Percentiles rank a stretch among this genome's conserved stretches.
Evolutionary conservation across 805 yeast species (phyloP).

Genomic region (Nakazawaea peltata): DNA sequence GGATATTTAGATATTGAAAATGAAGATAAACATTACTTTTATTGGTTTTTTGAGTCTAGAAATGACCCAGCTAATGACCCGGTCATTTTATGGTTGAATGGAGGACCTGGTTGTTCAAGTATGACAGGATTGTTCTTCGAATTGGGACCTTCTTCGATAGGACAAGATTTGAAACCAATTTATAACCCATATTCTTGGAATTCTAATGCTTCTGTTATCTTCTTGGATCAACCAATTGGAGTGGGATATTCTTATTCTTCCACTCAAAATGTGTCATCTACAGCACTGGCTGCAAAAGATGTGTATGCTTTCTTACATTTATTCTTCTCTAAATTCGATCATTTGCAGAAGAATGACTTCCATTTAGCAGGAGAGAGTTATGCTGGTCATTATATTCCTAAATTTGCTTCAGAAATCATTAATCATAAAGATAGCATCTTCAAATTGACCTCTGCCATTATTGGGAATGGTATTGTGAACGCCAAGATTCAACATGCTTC

Average conservation of each 20-base stretch:
- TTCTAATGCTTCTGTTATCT: conserved; percentile 74
- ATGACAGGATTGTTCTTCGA: conserved; percentile 82
- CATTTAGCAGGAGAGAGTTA: conserved; percentile 93
- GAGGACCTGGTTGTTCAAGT: conserved; percentile 94
- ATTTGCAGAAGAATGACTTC: conserved; percentile 47
- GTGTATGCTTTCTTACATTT: conserved; percentile 72
- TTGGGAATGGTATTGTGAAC: conserved; percentile 90
- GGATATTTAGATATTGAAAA: conserved; percentile 84
- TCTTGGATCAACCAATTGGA: conserved; percentile 83
- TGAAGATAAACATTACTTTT: conserved; percentile 81
- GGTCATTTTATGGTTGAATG: conserved; percentile 81
- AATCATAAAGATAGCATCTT: conserved; percentile 47
- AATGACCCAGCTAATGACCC: conserved; percentile 82
- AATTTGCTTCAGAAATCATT: conserved; percentile 73
- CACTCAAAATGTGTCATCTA: conserved; percentile 50
- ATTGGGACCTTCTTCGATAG: conserved; percentile 75
- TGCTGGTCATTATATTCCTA: conserved; percentile 93
- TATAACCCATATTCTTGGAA: conserved; percentile 81
- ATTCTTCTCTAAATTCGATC: conserved; percentile 66
- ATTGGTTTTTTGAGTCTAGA: conserved; percentile 80
- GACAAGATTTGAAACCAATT: conserved; percentile 51
- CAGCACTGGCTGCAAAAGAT: conserved; percentile 72
- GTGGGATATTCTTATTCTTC: conserved; percentile 76
- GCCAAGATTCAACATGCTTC: conserved; percentile 69
- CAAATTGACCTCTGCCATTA: conserved; percentile 67